phyloP scores from a whole-genome alignment of 2,329 filamentous ascomycete genomes.

The Cercospora zeae-maydis region DNA sequence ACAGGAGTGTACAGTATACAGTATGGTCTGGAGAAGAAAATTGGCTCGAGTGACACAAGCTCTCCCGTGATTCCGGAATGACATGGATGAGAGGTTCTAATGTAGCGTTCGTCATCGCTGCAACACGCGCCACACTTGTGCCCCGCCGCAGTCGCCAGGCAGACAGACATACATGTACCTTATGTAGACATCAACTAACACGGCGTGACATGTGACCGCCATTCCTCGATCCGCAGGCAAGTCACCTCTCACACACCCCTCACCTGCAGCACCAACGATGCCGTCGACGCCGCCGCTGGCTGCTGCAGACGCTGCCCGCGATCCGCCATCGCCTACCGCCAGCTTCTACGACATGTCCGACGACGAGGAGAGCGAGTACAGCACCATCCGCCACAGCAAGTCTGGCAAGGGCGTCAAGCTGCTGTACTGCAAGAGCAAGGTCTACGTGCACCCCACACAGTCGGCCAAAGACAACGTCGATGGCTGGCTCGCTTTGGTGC shows the following conservation, averaged over 20 bases:
- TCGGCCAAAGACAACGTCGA: slow-evolving; percentile 93
- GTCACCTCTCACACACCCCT: neutral
- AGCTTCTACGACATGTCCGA: slow-evolving; percentile 96
- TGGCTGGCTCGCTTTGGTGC: slow-evolving; percentile 86
- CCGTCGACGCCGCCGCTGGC: slow-evolving; percentile 17
- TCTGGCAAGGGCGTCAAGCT: slow-evolving; percentile 74
- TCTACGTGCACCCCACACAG: slow-evolving; percentile 92
- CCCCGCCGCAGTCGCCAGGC: slow-evolving; percentile 1
- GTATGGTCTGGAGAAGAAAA: neutral
- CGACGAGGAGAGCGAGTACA: slow-evolving; percentile 92
- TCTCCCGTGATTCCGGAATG: neutral
- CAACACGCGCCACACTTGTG: slow-evolving; percentile 1
- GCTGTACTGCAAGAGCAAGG: slow-evolving; percentile 95
- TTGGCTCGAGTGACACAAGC: neutral
- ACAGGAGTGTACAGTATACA: no score
- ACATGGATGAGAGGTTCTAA: neutral
- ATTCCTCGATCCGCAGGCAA: neutral
- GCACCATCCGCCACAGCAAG: slow-evolving; percentile 79
- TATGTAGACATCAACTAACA: neutral
- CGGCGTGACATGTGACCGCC: neutral
- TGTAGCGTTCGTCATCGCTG: neutral
- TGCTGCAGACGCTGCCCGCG: slow-evolving; percentile 13
- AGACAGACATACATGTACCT: no score
- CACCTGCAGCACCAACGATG: slow-evolving; percentile 10
- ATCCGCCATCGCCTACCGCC: slow-evolving; percentile 66